Conservation (phyloP, 257 asterid genomes). For the Parsonsia alboflavescens region DNA sequence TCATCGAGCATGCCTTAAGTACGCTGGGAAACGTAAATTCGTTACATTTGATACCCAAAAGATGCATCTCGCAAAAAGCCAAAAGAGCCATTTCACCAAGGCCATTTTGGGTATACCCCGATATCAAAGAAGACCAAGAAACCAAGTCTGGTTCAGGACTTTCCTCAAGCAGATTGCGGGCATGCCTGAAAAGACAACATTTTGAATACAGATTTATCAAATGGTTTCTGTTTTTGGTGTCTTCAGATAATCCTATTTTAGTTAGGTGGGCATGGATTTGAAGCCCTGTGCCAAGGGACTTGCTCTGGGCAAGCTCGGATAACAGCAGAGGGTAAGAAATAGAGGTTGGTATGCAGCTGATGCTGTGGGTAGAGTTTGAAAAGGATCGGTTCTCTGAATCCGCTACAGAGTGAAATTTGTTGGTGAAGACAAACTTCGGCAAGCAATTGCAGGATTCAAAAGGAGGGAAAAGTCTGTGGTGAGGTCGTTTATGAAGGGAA, state of each 20-base stretch:
- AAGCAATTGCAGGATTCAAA: constrained; percentile 3
- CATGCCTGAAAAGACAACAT: constrained; percentile 35
- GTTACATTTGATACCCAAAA: constrained; percentile 50
- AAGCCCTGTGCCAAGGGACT: constrained; percentile 44
- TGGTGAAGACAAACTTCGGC: constrained; percentile 17
- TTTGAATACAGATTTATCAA: constrained; percentile 58
- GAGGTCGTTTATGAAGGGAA: constrained; percentile 15
- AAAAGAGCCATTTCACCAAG: constrained; percentile 46
- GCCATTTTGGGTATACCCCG: constrained; percentile 71
- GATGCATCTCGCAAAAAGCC: constrained; percentile 49
- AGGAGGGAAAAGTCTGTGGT: constrained; percentile 14
- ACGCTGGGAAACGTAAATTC: constrained; percentile 70
- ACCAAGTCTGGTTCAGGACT: constrained; percentile 60
- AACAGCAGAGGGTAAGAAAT: constrained; percentile 53
- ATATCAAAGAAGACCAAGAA: constrained; percentile 73
- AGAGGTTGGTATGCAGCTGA: constrained; percentile 4
- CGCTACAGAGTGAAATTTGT: constrained; percentile 6
- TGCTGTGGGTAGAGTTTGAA: not conserved
- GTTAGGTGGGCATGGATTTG: constrained; percentile 56
- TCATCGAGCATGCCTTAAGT: constrained; percentile 64
- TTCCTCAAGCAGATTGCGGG: constrained; percentile 56
- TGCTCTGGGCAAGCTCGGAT: constrained; percentile 40
- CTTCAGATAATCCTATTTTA: constrained; percentile 34
- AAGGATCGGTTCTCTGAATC: not conserved
- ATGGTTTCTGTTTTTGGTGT: constrained; percentile 43